phyloP scores from a whole-genome alignment of 225 moss, liverwort and hornwort species.

The Pseudisothecium myosuroides region DNA sequence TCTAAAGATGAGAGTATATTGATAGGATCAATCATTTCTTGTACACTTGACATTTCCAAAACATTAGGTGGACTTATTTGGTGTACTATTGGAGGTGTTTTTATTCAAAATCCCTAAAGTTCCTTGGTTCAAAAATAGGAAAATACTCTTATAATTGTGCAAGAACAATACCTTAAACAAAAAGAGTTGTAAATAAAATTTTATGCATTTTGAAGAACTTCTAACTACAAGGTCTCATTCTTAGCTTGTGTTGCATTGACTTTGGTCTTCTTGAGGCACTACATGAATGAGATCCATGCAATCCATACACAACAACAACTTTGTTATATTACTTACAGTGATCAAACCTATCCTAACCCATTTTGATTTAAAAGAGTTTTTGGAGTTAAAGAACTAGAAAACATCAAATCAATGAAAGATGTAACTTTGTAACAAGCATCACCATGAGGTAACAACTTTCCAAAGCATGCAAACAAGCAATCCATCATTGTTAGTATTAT shows the following conservation, averaged over 20 bases:
- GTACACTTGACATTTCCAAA: background rate
- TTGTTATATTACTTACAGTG: background rate
- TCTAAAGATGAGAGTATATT: background rate
- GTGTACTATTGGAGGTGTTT: background rate
- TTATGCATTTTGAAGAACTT: background rate
- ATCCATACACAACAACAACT: background rate
- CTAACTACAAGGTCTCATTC: accelerated
- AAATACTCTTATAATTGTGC: background rate
- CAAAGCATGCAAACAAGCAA: background rate
- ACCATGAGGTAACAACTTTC: too few relatives aligned
- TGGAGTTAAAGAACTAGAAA: accelerated
- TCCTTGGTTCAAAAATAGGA: background rate
- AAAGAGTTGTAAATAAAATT: background rate
- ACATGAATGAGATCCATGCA: background rate
- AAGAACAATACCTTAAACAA: background rate
- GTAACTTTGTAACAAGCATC: background rate
- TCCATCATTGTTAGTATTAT: background rate
- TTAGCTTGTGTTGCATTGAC: background rate
- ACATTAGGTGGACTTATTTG: accelerated
- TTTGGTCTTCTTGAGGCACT: background rate
- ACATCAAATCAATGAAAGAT: background rate
- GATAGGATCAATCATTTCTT: background rate
- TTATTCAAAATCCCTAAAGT: accelerated
- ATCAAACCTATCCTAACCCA: accelerated
- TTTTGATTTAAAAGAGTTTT: background rate